Evolutionary conservation across 805 yeast species (phyloP).

Genomic region (Saccharomycopsis fibuligera): DNA sequence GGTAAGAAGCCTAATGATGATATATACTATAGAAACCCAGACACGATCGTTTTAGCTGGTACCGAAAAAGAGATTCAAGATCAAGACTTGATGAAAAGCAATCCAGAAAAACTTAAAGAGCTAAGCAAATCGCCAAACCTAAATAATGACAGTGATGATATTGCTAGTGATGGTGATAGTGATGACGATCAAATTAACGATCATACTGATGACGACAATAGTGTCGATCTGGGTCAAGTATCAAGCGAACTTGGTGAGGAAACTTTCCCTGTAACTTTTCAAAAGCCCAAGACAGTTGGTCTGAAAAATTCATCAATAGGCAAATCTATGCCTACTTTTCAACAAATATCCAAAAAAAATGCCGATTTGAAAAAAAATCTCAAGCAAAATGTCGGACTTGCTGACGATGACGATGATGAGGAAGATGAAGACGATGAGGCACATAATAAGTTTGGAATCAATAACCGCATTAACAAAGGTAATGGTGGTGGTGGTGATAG

Average conservation of each 20-base stretch:
- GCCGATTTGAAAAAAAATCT: too few relatives aligned
- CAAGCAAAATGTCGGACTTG: too few relatives aligned
- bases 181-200: background rate
- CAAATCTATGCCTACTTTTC: too few relatives aligned
- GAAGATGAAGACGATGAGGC: background rate
- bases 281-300: too few relatives aligned
- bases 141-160: background rate
- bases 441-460: background rate
- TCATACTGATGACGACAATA: background rate
- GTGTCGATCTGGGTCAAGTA: too few relatives aligned
- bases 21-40: slow-evolving; percentile 13
- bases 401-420: background rate
- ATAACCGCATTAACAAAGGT: background rate
- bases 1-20: slow-evolving; percentile 15
- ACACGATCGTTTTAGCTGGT: slow-evolving; percentile 15
- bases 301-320: too few relatives aligned
- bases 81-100: slow-evolving; percentile 16
- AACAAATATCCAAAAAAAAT: too few relatives aligned
- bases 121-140: background rate
- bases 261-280: too few relatives aligned
- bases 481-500: background rate
- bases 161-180: slow-evolving; percentile 1
- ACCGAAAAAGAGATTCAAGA: slow-evolving; percentile 15
- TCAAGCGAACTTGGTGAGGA: too few relatives aligned
- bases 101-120: slow-evolving; percentile 12